phyloP scores from a whole-genome alignment of 2,329 filamentous ascomycete species.

The Arthrobotrys conoides region DNA sequence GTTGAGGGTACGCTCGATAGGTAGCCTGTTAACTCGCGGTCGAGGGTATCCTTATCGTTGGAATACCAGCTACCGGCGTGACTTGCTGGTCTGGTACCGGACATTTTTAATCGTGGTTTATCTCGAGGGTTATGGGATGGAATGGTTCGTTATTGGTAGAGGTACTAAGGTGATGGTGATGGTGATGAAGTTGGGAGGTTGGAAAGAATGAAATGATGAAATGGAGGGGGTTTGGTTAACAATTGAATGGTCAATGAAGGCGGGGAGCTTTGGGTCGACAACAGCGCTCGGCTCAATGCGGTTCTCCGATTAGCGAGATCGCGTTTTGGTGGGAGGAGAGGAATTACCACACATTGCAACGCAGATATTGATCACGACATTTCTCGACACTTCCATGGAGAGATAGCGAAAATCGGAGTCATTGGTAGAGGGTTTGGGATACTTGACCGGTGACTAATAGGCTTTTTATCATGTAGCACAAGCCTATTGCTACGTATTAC shows the following conservation, averaged over 20 bases:
- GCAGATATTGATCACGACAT: background rate
- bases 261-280: background rate
- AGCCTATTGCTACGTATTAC: no score
- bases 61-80: slow-evolving; percentile 94
- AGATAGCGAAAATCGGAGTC: no score
- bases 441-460: no score
- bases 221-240: slow-evolving; percentile 1
- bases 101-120: slow-evolving; percentile 5
- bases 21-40: slow-evolving; percentile 79
- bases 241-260: background rate
- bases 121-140: no score
- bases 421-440: no score
- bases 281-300: background rate
- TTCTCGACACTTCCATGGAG: background rate
- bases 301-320: slow-evolving; percentile 45
- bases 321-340: no score
- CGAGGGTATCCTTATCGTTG: slow-evolving; percentile 73
- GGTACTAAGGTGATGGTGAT: background rate
- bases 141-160: no score
- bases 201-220: background rate
- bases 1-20: slow-evolving; percentile 78
- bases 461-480: no score
- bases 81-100: slow-evolving; percentile 69
- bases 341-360: slow-evolving; percentile 24
- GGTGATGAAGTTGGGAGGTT: slow-evolving; percentile 2